Evolutionary conservation across 257 asterid species (phyloP), one percentile per base, ranked within the genome.

Genomic region (Gynochthodes officinalis): DNA sequence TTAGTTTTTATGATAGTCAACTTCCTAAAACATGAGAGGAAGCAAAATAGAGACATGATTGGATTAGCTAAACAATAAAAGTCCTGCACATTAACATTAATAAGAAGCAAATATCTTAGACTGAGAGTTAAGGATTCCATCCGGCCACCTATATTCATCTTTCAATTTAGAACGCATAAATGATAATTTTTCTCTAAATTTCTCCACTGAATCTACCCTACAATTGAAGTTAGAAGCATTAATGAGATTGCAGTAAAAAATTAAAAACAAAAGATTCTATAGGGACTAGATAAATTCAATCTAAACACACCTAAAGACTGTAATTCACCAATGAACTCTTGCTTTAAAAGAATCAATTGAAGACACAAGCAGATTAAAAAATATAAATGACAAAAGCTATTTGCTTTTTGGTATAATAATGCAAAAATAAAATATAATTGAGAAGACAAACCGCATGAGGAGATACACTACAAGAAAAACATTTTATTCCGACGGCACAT

Each of bases 181-280:
- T 32, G 96, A 82, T 78, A 95, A 80, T 88, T 89, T 92, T 77
- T 92, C 99, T 73, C 87, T 85, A 79, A 95, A 85, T 86, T 95
- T 95, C 76, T 95, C 99, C 85, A 89, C 69, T 9, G 99, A 87
- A 76, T 92, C 98, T 75, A 92, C 83, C 87, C 99, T 95, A 98
- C 53, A 80, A 86, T 63, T 27, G 27, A 58, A 48, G 76, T 63
- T 28, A 65, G 49, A 70, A 73, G 72, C 48, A 53, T 69, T 25
- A 73, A 77, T 73, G 27, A 72, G 74, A 73, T 55, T 46, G 49
- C 62, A 71, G 64, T 60, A 58, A 71, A 79, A 67, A 13, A 28
- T 43, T 63, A 23, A 63, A 25, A 30, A 60, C 14, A 35, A 42
- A 66, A 21, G 35, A n/a, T 37, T 65, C 25, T 21, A 46, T 61